These are phyloP conservation scores for Hypocrella siamensis DNA, from an alignment of 2,329 filamentous ascomycete genomes.

Conservation along the genomic window DNA sequence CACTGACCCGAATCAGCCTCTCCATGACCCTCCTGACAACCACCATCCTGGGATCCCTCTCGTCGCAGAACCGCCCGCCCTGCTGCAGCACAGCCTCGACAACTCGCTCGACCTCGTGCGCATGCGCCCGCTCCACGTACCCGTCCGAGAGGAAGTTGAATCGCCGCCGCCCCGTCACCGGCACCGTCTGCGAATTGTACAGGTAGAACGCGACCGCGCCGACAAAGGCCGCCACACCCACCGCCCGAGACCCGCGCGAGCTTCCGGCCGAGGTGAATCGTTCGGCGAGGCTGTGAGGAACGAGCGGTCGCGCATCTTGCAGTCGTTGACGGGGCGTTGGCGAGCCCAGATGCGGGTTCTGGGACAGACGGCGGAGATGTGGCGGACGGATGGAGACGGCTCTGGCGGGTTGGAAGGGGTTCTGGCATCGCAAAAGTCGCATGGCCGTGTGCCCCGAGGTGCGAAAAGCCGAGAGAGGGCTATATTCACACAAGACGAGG, in stretches of 20 bases:
- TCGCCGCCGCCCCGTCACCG: constrained; percentile 52
- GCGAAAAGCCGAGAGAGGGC: too few species aligned
- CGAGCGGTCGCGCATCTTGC: constrained; percentile 16
- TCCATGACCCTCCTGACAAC: constrained; percentile 49
- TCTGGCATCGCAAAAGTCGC: too few species aligned
- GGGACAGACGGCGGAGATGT: constrained; percentile 8
- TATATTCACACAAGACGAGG: too few species aligned
- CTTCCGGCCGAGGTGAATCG: constrained; percentile 12
- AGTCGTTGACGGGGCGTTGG: constrained; percentile 7
- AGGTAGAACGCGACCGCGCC: constrained; percentile 45
- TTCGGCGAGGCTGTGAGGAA: constrained; percentile 11
- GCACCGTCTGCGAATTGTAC: constrained; percentile 55
- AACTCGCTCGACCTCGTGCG: constrained; percentile 19
- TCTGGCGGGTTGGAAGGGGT: too few species aligned
- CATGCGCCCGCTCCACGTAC: constrained; percentile 31
- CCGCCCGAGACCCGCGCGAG: constrained; percentile 15
- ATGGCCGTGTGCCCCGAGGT: too few species aligned
- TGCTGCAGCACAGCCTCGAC: constrained; percentile 36
- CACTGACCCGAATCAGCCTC: constrained; percentile 51
- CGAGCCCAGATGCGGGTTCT: constrained; percentile 1
- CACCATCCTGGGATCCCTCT: constrained; percentile 38
- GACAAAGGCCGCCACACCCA: constrained; percentile 24
- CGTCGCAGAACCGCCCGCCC: constrained; percentile 38
- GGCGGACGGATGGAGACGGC: constrained; percentile 8
- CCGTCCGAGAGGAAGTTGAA: constrained; percentile 52